Conservation (phyloP, 202 grass and related monocot genomes). For the Thinopyrum obtusiflorum region DNA sequence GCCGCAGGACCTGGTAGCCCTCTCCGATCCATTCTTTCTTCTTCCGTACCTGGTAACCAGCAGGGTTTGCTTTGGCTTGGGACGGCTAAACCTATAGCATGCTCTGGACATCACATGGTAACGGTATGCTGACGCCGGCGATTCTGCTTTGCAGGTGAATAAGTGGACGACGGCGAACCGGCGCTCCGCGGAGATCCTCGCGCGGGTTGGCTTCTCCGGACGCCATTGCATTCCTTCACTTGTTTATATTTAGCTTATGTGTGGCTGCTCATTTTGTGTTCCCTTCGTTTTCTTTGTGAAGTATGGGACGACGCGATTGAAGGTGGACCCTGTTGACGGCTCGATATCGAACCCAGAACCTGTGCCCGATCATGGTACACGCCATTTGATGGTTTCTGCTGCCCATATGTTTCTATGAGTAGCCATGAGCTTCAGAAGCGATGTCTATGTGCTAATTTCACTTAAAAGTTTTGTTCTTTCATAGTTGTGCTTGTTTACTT, state of each 20-base stretch:
- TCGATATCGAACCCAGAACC: slow-evolving; percentile 67
- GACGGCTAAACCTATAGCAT: neutral
- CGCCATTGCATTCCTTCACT: neutral
- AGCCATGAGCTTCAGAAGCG: neutral
- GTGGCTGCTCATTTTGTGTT: slow-evolving; percentile 23
- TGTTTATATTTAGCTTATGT: slow-evolving; percentile 14
- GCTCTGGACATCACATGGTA: neutral
- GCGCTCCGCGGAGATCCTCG: slow-evolving; percentile 59
- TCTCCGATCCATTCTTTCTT: neutral
- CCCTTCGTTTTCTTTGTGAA: slow-evolving; percentile 39
- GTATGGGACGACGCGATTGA: slow-evolving; percentile 74
- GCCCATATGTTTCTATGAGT: neutral
- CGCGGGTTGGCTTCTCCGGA: slow-evolving; percentile 42
- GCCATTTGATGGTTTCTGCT: neutral
- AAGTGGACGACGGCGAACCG: slow-evolving; percentile 55
- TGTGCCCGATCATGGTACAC: slow-evolving; percentile 54
- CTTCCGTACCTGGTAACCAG: neutral
- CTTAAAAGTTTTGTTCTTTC: slow-evolving; percentile 23
- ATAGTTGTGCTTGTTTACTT: neutral
- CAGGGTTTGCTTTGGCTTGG: neutral
- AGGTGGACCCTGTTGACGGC: slow-evolving; percentile 67
- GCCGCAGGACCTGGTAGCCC: slow-evolving; percentile 65
- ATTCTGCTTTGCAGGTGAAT: slow-evolving; percentile 49
- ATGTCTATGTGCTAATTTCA: neutral
- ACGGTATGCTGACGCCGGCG: neutral